Evolutionary conservation across 148 eudicot species (phyloP), one percentile per base, ranked within the genome.

Genomic region (Talinum fruticosum): DNA sequence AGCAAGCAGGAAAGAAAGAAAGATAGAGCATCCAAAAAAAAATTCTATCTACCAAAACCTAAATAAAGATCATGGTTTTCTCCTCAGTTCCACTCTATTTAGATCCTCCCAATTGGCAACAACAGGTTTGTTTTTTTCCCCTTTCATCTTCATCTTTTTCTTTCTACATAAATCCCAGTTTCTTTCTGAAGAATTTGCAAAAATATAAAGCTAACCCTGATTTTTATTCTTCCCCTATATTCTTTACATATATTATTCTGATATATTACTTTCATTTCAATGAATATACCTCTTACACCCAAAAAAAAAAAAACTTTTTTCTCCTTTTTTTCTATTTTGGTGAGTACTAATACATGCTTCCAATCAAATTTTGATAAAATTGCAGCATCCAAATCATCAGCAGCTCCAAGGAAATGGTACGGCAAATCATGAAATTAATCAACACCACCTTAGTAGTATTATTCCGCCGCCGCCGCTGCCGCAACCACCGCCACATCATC

Each of bases 41-140:
- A 76, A 66, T 21, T 38, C 29, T 3, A 62, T 12, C 47, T 41
- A n/a, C n/a, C n/a, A 41, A 41, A 64, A 38, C 49, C 45, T 34
- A 62, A 61, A 74, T 38, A 74, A 74, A 66, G 47, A 82, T 75
- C 77, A 90, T 90, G 93, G 93, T 81, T 80, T 90, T 85, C 83
- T 81, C 90, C 72, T 88, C 93, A 41, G 76, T 85, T 90, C 88
- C 89, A 37, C 78, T 81, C 83, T 90, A 90, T 87, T 78, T 86
- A 84, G 93, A 88, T 86, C 88, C 88, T 81, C 88, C 89, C 84
- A 90, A 88, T 85, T 90, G 90, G 93, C 91, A 90, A 72, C 93
- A 88, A 72, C 93, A 88, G 88, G 90, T 83, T 75, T 67, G 72
- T 8, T 79, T 77, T 44, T 75, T 66, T 61, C 62, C 54, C 14